Base-by-base conservation (phyloP, 805 yeast species). In the Kurtzmaniella fragi region DNA sequence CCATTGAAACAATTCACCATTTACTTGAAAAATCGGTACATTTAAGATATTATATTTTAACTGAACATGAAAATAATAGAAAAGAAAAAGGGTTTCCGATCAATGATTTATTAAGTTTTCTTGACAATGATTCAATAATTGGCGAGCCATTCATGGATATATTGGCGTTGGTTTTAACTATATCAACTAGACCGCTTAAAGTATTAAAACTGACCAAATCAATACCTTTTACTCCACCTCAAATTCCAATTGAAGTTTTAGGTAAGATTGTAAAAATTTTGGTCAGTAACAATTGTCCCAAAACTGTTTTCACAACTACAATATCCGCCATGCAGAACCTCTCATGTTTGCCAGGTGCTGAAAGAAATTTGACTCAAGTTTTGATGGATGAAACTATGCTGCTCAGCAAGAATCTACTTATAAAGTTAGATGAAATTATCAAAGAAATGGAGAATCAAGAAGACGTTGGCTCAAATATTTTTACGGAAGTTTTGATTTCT, bases 251-350 rank as follows among this genome's bases (percentile, higher is more conserved):
- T 31, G 60, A 67, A 15, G 82, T 81, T 46, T 66, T 87, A 51
- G 73, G 77, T 35, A 73, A 72, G 44, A 67, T 88, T 26, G 82
- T 85, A 12, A 71, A 78, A 16, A 78, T 86, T 26, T 67, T 90
- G 38, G 77, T 82, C 4, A 77, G 91, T 1, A 87, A 85, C 52
- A 95, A 90, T 40, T 88, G 96, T 54, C 80, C 90, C 28, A 82
- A 86, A 46, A 75, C 82, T 32, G 86, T 95, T 0, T 88, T 90
- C 64, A 88, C 88, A 50, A 85, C 89, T 54, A 80, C 90, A 0
- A 71, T 90, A 37, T 77, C 85, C 43, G 77, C 88, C 1, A 84
- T 90, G 81, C 90, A 83, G 47, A 82, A 84, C 52, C 57, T 90
- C 33, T 75, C 87, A 0, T 64, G 73, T 13, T 58, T 89, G 15